phyloP scores from a whole-genome alignment of 1,139 yeast genomes.

The Blastobotrys persicus region DNA sequence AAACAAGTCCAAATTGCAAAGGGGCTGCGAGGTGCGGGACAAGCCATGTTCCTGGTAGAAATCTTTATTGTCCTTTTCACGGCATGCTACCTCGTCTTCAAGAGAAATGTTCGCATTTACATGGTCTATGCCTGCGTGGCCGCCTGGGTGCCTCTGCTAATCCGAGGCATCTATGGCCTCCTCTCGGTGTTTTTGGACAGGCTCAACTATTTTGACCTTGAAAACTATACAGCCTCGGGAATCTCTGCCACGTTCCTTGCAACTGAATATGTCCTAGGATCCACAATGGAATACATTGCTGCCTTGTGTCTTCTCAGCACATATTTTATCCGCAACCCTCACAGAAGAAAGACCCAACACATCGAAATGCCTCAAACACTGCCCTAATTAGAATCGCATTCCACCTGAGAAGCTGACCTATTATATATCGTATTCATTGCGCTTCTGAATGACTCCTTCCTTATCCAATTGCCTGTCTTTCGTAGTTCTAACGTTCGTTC shows the following conservation, averaged over 20 bases:
- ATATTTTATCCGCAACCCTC: not conserved
- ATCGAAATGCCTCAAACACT: too few relatives aligned
- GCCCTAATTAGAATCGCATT: too few relatives aligned
- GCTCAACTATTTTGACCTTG: constrained; percentile 22
- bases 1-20: constrained; percentile 17
- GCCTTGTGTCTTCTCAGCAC: not conserved
- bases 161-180: constrained; percentile 29
- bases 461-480: too few relatives aligned
- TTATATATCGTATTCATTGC: too few relatives aligned
- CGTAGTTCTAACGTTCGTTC: too few relatives aligned
- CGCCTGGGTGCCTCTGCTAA: constrained; percentile 28
- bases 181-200: constrained; percentile 17
- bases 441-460: too few relatives aligned
- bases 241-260: constrained; percentile 19
- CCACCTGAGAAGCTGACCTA: too few relatives aligned
- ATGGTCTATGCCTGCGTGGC: constrained; percentile 8
- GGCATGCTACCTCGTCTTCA: constrained; percentile 9
- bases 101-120: constrained; percentile 14
- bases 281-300: constrained; percentile 23
- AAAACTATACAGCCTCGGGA: constrained; percentile 21
- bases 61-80: constrained; percentile 10
- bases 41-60: constrained; percentile 23
- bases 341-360: not conserved
- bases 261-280: constrained; percentile 24
- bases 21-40: constrained; percentile 26